These are phyloP conservation scores for Perkinsus chesapeaki DNA, from an alignment of 169 alveolate genomes.

Conservation along the genomic window DNA sequence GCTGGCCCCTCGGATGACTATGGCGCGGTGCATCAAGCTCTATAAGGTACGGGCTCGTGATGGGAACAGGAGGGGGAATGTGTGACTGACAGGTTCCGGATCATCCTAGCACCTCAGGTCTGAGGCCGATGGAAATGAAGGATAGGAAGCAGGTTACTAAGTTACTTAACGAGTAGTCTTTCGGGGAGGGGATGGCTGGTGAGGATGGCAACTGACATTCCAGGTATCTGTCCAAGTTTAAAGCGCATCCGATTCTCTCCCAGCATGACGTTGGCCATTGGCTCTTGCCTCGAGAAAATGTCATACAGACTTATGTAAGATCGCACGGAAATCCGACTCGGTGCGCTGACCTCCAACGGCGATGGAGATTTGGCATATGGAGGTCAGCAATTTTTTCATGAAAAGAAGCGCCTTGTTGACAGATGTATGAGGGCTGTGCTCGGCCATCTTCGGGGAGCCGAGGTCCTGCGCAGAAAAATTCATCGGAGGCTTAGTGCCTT, in stretches of 20 bases:
- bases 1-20: constrained; percentile 69
- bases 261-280: constrained; percentile 80
- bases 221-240: constrained; percentile 39
- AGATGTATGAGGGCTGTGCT: no score
- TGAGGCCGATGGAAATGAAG: constrained; percentile 74
- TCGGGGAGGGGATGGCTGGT: constrained; percentile 16
- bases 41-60: constrained; percentile 66
- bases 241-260: constrained; percentile 65
- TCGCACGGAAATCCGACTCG: neutral
- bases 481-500: no score
- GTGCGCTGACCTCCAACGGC: no score
- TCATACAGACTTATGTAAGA: constrained; percentile 84
- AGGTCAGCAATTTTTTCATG: no score
- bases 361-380: no score
- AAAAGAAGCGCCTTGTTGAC: no score
- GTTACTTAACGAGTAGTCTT: constrained; percentile 51
- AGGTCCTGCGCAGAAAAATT: no score
- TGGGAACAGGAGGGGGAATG: constrained; percentile 30
- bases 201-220: constrained; percentile 14
- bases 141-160: constrained; percentile 70
- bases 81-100: constrained; percentile 19
- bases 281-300: constrained; percentile 76
- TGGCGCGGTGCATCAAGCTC: constrained; percentile 73
- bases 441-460: no score
- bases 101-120: constrained; percentile 32